Conservation (phyloP, 805 yeast genomes). For the Yamadazyma paraphyllophila region DNA sequence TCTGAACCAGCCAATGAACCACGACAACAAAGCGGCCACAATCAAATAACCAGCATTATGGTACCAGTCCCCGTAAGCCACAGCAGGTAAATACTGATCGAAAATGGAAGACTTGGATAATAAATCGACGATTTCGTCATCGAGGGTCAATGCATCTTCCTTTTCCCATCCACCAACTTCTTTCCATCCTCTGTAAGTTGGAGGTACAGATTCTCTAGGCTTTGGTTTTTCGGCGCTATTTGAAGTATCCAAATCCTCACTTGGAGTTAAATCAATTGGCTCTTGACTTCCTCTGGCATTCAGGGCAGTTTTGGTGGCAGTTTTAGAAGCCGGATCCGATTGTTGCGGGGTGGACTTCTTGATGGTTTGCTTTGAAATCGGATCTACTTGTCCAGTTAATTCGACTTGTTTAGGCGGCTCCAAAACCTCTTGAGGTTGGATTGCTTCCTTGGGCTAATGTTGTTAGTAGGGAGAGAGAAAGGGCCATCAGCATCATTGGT, state of each 20-base stretch:
- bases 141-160: slow-evolving; percentile 58
- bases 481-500: not conserved
- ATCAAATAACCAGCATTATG: slow-evolving; percentile 77
- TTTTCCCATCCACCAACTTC: slow-evolving; percentile 88
- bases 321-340: slow-evolving; percentile 4
- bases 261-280: slow-evolving; percentile 21
- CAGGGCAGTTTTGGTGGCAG: slow-evolving; percentile 6
- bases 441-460: not conserved
- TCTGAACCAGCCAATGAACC: slow-evolving; percentile 73
- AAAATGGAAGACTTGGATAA: slow-evolving; percentile 67
- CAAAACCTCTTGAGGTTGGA: slow-evolving; percentile 15
- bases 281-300: slow-evolving; percentile 4
- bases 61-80: slow-evolving; percentile 92
- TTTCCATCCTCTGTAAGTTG: slow-evolving; percentile 88
- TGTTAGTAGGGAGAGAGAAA: slow-evolving; percentile 9
- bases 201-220: slow-evolving; percentile 54
- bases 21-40: slow-evolving; percentile 67
- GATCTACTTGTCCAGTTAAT: slow-evolving; percentile 11
- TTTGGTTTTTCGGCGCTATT: slow-evolving; percentile 34
- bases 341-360: slow-evolving; percentile 6
- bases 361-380: slow-evolving; percentile 8
- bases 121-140: slow-evolving; percentile 73
- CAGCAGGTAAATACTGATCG: slow-evolving; percentile 73
- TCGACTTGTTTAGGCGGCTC: slow-evolving; percentile 14
- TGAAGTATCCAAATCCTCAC: slow-evolving; percentile 38